These are phyloP conservation scores for Fusarium albidum DNA, from an alignment of 2,329 filamentous ascomycete species.

Conservation along the genomic window DNA sequence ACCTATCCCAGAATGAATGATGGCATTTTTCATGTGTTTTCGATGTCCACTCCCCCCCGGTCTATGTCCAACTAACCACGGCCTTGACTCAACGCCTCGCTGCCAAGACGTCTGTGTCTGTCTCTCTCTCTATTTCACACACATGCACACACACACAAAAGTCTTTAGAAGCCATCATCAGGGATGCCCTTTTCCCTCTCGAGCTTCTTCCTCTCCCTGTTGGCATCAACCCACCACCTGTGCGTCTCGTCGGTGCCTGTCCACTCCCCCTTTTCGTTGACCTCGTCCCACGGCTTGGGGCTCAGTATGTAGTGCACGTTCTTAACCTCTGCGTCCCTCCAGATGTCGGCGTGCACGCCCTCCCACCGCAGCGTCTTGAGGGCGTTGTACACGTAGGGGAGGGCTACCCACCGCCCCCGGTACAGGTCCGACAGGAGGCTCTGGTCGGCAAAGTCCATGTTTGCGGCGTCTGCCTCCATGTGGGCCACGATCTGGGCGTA, in stretches of 20 bases:
- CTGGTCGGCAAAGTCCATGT: conserved; percentile 68
- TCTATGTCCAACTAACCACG: not conserved
- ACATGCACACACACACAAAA: not conserved
- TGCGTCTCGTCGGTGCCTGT: conserved; percentile 58
- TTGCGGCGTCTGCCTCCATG: conserved; percentile 56
- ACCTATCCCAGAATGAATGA: conserved; percentile 34
- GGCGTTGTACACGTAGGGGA: conserved; percentile 70
- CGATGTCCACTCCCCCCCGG: too few species aligned
- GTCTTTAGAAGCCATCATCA: conserved; percentile 39
- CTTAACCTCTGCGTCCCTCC: conserved; percentile 66
- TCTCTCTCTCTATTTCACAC: not conserved
- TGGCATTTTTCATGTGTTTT: not conserved
- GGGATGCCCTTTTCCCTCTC: conserved; percentile 52
- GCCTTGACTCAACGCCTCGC: conserved; percentile 8
- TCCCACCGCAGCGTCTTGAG: conserved; percentile 66
- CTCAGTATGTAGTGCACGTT: conserved; percentile 69
- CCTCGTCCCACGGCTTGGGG: conserved; percentile 69
- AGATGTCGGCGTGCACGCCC: conserved; percentile 63
- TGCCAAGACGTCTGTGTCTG: too few species aligned
- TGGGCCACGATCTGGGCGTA: conserved; percentile 60
- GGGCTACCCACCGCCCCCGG: conserved; percentile 61
- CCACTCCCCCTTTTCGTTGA: conserved; percentile 53
- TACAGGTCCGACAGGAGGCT: conserved; percentile 65
- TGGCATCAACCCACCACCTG: conserved; percentile 63
- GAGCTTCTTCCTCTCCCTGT: conserved; percentile 52